Base-by-base conservation (phyloP, 352 stramenopile genomes). In the Pythium dissotocum region DNA sequence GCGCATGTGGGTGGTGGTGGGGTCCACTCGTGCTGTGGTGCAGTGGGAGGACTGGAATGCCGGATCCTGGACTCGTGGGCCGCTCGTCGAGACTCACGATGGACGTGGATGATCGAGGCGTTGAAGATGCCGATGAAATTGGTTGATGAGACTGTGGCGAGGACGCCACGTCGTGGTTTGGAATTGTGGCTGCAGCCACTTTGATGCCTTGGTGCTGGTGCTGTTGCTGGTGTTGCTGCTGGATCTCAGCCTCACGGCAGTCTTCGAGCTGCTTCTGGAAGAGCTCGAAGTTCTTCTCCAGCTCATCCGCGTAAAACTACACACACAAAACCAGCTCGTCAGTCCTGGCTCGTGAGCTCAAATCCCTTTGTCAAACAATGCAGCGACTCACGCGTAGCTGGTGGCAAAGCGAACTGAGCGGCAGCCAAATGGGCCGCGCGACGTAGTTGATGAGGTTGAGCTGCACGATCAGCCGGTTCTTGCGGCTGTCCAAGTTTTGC, bases 401-500 rank as follows among this genome's bases (percentile, higher is more conserved):
- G 38, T 84, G 77, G 40, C 77, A 87, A 21, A 90, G 78, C 48
- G 77, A 80, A 28, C 75, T 80, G 14, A 89, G 71, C n/a, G 80
- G 79, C 21, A 86, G 70, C 81, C 83, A 93, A 64, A 94, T 88
- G 21, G 87, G 87, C 6, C 82, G 76, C 21, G 88, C 74, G 26
- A 94, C 80, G 70, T 89, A 94, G 69, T 88, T 87, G 68, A 89
- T 86, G 57, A 91, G 87, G 73, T 85, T 87, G 48, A 90, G 73
- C 61, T 93, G 83, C 32, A 90, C 80, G 9, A 76, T 88, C 21
- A 89, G 71, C 28, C 85, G 73, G 42, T 78, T 77, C 33, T 80
- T 78, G 26, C 76, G 75, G 51, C 67, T 75, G 2, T 90, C 77
- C 40, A 91, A 69, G 26, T 83, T 77, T 32, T 85, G 75, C 87